These are phyloP conservation scores for Arabidopsis arenosa DNA, from an alignment of 345 rosid species.

Conservation along the genomic window DNA sequence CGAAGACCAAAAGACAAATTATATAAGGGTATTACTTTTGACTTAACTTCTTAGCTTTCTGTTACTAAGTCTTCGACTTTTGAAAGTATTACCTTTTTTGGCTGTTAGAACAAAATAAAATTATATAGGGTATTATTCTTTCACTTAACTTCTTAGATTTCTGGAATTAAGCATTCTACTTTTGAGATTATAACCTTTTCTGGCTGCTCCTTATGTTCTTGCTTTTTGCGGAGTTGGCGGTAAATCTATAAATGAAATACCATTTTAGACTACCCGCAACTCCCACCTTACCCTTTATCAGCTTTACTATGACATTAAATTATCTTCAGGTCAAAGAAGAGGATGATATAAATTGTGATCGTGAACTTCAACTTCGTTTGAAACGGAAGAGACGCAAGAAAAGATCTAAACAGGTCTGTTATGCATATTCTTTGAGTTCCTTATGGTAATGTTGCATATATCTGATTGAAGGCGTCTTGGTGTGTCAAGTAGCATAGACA, in stretches of 20 bases:
- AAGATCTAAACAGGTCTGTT: conserved; percentile 68
- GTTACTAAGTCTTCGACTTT: conserved; percentile 20
- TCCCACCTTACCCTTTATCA: conserved; percentile 11
- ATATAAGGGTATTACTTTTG: conserved; percentile 65
- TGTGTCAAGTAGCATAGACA: conserved; percentile 14
- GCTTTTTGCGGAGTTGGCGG: conserved; percentile 23
- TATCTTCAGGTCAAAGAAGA: conserved; percentile 89
- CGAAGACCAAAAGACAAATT: conserved; percentile 76
- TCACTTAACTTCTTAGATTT: background rate
- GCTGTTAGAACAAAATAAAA: conserved; percentile 60
- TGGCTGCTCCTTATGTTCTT: conserved; percentile 31
- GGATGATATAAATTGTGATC: conserved; percentile 82
- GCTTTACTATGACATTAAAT: conserved; percentile 39
- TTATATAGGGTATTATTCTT: conserved; percentile 61
- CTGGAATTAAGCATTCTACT: conserved; percentile 24
- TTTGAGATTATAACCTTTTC: conserved; percentile 35
- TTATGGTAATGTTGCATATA: conserved; percentile 26
- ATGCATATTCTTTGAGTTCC: conserved; percentile 23
- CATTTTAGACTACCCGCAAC: conserved; percentile 14
- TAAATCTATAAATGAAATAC: conserved; percentile 19
- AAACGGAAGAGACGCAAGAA: conserved; percentile 66
- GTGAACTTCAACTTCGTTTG: conserved; percentile 79
- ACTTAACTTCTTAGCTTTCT: conserved; percentile 1
- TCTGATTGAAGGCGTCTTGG: conserved; percentile 9
- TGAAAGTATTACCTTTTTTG: conserved; percentile 38